A percentile compares a stretch with the other conserved stretches of the same genome.
Conservation (phyloP, 176 grass and related monocot genomes). For the bread wheat (Triticum aestivum) region IWGSC_CS_RefSeq_v2.1 NC_057810.1:547785291-547785790, state of each 20-base stretch:
- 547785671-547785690: not conserved
- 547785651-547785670: not conserved
- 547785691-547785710: not conserved
- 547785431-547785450: not conserved
- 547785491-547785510: not conserved
- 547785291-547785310: not conserved
- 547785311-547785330: not conserved
- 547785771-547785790: not conserved
- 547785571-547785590: not conserved
- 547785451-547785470: not conserved
- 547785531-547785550: not conserved
- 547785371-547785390: not conserved
- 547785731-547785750: not conserved
- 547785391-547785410: not conserved
- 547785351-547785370: not conserved
- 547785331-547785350: not conserved
- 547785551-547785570: not conserved
- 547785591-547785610: not conserved
- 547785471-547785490: not conserved
- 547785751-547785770: not conserved
- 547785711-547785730: slow-evolving; percentile 13
- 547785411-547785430: not conserved
- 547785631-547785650: not conserved
- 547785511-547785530: not conserved
- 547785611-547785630: not conserved